These are phyloP conservation scores for Schwanniomyces yamadae DNA, from an alignment of 805 yeast species.

Conservation along the genomic window DNA sequence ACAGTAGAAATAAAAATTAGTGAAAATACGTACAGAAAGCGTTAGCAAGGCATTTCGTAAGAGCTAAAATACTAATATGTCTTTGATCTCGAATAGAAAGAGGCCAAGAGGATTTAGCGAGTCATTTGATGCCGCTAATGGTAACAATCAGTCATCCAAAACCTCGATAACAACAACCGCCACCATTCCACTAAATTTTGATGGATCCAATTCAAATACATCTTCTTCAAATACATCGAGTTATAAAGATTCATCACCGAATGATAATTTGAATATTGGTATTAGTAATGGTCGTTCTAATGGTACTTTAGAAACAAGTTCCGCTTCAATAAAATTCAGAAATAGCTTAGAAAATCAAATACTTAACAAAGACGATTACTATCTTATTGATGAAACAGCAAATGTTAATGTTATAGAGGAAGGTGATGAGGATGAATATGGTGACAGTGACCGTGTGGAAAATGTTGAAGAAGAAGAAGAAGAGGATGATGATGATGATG, in stretches of 20 bases:
- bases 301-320: constrained; percentile 5
- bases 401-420: constrained; percentile 9
- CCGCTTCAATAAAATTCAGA: constrained; percentile 4
- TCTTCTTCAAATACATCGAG: constrained; percentile 10
- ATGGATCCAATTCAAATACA: constrained; percentile 7
- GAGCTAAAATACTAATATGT: constrained; percentile 21
- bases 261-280: constrained; percentile 8
- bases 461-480: constrained; percentile 17
- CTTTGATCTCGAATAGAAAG: constrained; percentile 41
- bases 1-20: no score
- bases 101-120: constrained; percentile 47
- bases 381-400: constrained; percentile 2
- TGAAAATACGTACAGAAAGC: no score
- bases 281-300: constrained; percentile 5
- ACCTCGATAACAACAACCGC: constrained; percentile 7
- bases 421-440: constrained; percentile 10
- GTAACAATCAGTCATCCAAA: constrained; percentile 2
- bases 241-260: constrained; percentile 8
- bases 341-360: background rate
- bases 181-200: constrained; percentile 11
- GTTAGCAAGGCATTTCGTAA: no score
- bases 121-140: constrained; percentile 23
- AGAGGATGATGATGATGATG: constrained; percentile 31
- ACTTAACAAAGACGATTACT: background rate
- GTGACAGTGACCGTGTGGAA: constrained; percentile 9